Base-by-base conservation (phyloP, 2,329 filamentous ascomycete genomes). In the Trichoderma polysporum region DNA sequence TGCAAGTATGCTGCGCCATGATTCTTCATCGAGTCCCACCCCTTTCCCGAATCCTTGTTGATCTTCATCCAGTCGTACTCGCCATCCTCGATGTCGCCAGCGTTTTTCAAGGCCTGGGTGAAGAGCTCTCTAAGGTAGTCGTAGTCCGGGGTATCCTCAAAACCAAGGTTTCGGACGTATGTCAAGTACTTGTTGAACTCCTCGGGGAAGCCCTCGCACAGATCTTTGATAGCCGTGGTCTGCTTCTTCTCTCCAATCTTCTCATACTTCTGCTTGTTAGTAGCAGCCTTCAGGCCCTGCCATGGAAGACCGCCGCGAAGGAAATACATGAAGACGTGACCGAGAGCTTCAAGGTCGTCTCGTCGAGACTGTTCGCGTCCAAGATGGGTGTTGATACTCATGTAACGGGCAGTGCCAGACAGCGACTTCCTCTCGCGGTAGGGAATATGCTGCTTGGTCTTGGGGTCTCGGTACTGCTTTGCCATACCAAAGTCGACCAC, bases 211-310 rank as follows among this genome's bases (percentile, higher is more conserved):
- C 93, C 91, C 73, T 97, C 94, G 78, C 94, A 98, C 17, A 99
- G 88, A 74, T 99, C 95, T 83, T 97, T 97, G 82, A 99, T 96
- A 5, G 88, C 88, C 25, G 95, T 98, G 0, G 94, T 97, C 83
- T 98, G 95, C 85, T 99, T 99, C 90, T 99, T 98, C 85, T 99
- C 94, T 53, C 95, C 95, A 80, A 99, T 99, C 86, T 98, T 98
- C 83, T 99, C 95, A 78, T 99, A 99, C 83, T 99, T 99, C 79
- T 99, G 95, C 88, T 99, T 90, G 79, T 91, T 91, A 54, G 89
- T 91, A 33, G 88, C 89, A 77, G 89, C 88, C 81, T 91, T 91
- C 70, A 91, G 81, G 10, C 88, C 89, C 76, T 91, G 88, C 89
- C 89, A 91, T 39, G 89, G 89, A 64, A 91, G 82, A 8, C 87